Percentiles rank a stretch among this genome's conserved stretches.
phyloP scores from a whole-genome alignment of 2,329 filamentous ascomycete genomes.

The Aspergillus fructus region DNA sequence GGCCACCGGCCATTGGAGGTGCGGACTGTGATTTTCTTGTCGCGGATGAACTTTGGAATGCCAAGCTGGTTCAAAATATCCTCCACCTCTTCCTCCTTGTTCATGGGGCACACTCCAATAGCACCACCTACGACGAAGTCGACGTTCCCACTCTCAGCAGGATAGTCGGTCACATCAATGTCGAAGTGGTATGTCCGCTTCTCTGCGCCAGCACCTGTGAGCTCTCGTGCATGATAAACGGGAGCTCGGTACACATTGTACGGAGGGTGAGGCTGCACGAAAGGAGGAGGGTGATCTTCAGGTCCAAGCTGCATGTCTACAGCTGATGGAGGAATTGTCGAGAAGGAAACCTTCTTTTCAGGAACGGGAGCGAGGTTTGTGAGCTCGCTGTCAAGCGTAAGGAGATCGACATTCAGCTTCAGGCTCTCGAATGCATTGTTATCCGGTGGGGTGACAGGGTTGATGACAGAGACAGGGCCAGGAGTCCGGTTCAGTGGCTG shows the following conservation, averaged over 20 bases:
- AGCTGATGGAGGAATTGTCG: slow-evolving; percentile 35
- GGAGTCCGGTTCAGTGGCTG: slow-evolving; percentile 52
- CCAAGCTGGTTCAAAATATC: slow-evolving; percentile 79
- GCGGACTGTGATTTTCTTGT: slow-evolving; percentile 76
- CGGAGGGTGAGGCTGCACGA: slow-evolving; percentile 91
- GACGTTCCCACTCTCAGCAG: slow-evolving; percentile 71
- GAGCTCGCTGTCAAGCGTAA: slow-evolving; percentile 69
- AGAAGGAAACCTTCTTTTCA: slow-evolving; percentile 70
- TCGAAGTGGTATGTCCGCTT: slow-evolving; percentile 98
- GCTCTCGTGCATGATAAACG: slow-evolving; percentile 77
- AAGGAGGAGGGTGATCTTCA: slow-evolving; percentile 71
- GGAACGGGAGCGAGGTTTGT: slow-evolving; percentile 72
- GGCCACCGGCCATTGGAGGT: slow-evolving; percentile 87
- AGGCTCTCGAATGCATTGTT: slow-evolving; percentile 83
- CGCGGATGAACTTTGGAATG: slow-evolving; percentile 77
- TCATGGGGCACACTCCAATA: slow-evolving; percentile 89
- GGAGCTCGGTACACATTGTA: slow-evolving; percentile 90
- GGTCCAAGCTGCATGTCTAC: slow-evolving; percentile 36
- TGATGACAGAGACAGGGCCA: slow-evolving; percentile 39
- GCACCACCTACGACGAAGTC: slow-evolving; percentile 97
- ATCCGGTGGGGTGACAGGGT: slow-evolving; percentile 63
- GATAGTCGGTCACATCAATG: slow-evolving; percentile 93
- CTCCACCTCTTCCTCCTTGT: slow-evolving; percentile 73
- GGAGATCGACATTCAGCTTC: slow-evolving; percentile 70
- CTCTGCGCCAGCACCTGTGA: slow-evolving; percentile 85